These are phyloP conservation scores for Fusarium bulbicola DNA, from an alignment of 2,329 filamentous ascomycete species.

Conservation along the genomic window DNA sequence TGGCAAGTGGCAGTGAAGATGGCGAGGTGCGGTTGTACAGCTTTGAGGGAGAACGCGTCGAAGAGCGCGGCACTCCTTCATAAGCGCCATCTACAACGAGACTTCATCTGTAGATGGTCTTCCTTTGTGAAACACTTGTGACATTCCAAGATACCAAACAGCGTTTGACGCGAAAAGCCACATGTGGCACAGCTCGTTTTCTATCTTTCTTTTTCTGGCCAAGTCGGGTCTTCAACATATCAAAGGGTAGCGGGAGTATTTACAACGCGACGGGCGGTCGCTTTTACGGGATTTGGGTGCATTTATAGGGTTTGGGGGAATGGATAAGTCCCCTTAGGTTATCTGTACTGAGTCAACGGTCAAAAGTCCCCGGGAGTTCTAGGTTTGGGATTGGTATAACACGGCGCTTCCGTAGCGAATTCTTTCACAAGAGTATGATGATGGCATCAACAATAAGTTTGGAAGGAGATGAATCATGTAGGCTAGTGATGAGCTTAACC, in stretches of 20 bases:
- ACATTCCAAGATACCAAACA: constrained; percentile 9
- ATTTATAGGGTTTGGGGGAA: constrained; percentile 13
- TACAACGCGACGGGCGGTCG: not conserved
- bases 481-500: not conserved
- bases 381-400: constrained; percentile 7
- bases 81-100: constrained; percentile 39
- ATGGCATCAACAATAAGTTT: not conserved
- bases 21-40: constrained; percentile 88
- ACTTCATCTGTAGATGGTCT: not conserved
- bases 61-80: constrained; percentile 61
- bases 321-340: not conserved
- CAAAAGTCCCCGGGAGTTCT: constrained; percentile 26
- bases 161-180: not conserved
- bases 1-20: constrained; percentile 94
- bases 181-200: not conserved
- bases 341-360: constrained; percentile 1
- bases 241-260: constrained; percentile 25
- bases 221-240: constrained; percentile 5
- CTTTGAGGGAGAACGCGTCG: constrained; percentile 66
- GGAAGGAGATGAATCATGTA: not conserved
- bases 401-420: not conserved
- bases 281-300: not conserved
- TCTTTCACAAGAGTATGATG: constrained; percentile 14
- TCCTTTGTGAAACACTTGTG: constrained; percentile 2
- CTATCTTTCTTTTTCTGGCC: not conserved